phyloP scores from a whole-genome alignment of 2,329 filamentous ascomycete species.

The Penicillium nordicum region DNA sequence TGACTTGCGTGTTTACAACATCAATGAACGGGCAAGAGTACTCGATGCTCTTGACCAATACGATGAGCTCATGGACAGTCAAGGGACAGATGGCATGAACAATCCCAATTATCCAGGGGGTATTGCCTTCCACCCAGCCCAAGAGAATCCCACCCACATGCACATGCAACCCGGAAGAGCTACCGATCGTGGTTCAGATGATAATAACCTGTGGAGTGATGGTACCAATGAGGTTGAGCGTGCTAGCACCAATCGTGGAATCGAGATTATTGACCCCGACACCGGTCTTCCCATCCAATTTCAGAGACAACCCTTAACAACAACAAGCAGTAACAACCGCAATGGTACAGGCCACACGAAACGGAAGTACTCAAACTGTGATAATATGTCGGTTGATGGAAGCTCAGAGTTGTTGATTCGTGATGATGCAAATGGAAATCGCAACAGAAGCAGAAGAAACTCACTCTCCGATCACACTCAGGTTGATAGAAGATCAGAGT shows the following conservation, averaged over 20 bases:
- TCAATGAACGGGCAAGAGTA: not conserved
- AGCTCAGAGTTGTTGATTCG: not conserved
- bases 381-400: not conserved
- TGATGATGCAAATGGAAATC: not conserved
- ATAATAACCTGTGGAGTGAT: not conserved
- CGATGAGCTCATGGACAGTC: not conserved
- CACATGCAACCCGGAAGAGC: too few species aligned
- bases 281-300: not conserved
- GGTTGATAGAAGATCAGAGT: not conserved
- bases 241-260: not conserved
- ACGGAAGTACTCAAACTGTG: not conserved
- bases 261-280: not conserved
- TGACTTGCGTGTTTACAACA: not conserved
- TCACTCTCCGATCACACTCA: not conserved
- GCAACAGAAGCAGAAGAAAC: not conserved
- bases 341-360: not conserved
- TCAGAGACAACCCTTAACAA: not conserved
- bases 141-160: not conserved
- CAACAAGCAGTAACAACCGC: not conserved
- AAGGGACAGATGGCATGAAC: not conserved
- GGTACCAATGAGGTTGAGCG: not conserved
- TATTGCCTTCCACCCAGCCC: not conserved
- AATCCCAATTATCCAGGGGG: not conserved
- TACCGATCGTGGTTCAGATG: not conserved
- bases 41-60: not conserved